Conservation (phyloP, 352 stramenopile genomes). For the Elongisporangium anandrum region DNA sequence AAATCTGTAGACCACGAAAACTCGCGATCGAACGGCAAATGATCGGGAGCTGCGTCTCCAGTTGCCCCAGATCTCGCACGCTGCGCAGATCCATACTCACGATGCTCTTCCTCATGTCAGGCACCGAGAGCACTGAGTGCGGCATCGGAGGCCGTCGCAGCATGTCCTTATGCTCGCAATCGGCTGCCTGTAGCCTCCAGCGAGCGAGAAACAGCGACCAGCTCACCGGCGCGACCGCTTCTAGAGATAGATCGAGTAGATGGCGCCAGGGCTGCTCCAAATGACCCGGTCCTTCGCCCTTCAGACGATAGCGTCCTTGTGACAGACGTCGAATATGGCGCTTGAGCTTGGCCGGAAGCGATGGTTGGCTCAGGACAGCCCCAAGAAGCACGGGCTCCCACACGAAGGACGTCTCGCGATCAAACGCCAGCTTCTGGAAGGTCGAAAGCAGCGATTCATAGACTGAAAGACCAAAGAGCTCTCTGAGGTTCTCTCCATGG, state of each 20-base stretch:
- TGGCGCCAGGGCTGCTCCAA: conserved; percentile 18
- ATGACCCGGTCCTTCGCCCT: background rate
- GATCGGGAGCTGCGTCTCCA: conserved; percentile 33
- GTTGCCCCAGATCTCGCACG: conserved; percentile 33
- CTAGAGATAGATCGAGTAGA: conserved; percentile 25
- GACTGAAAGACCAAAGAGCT: conserved; percentile 13
- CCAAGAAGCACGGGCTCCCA: conserved; percentile 41
- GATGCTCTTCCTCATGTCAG: conserved; percentile 22
- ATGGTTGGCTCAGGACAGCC: conserved; percentile 13
- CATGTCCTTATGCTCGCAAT: background rate
- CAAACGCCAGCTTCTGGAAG: conserved; percentile 19
- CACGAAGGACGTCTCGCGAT: conserved; percentile 12
- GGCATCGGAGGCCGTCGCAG: conserved; percentile 6
- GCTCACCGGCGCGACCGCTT: conserved; percentile 36
- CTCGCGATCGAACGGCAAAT: conserved; percentile 15
- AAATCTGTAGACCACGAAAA: background rate
- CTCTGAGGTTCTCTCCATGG: conserved; percentile 21
- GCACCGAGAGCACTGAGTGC: conserved; percentile 20
- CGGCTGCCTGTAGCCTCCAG: conserved; percentile 24
- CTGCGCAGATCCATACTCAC: conserved; percentile 32
- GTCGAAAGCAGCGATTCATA: conserved; percentile 7
- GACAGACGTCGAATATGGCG: conserved; percentile 11
- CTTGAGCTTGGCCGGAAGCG: conserved; percentile 26
- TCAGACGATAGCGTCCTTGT: background rate
- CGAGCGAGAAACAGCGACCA: conserved; percentile 52